Conservation (phyloP, 805 yeast species). For the Candida orba region DNA sequence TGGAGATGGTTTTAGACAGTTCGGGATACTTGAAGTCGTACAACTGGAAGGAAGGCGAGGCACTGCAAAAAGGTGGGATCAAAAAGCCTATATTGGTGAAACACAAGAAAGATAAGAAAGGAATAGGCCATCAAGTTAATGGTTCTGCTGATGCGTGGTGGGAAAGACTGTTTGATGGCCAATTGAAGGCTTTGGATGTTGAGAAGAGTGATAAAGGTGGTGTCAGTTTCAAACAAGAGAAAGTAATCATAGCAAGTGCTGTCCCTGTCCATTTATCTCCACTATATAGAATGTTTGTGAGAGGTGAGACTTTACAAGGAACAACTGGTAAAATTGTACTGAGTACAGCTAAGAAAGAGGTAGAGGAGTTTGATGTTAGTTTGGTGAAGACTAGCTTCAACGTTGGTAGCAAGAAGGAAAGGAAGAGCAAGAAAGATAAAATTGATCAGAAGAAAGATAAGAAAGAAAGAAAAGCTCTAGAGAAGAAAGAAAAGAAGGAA, state of each 20-base stretch:
- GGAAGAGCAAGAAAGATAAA: constrained; percentile 9
- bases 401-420: constrained; percentile 10
- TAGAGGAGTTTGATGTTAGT: constrained; percentile 5
- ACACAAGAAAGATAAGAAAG: constrained; percentile 86
- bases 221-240: constrained; percentile 49
- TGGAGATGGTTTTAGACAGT: constrained; percentile 48
- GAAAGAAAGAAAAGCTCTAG: constrained; percentile 15
- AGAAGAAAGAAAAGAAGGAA: constrained; percentile 21
- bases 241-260: constrained; percentile 38
- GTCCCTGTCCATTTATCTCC: constrained; percentile 56
- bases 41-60: constrained; percentile 94
- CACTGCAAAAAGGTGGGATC: constrained; percentile 70
- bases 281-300: constrained; percentile 76
- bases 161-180: constrained; percentile 94
- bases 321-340: constrained; percentile 42
- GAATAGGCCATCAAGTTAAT: constrained; percentile 65
- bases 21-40: constrained; percentile 61
- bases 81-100: constrained; percentile 81
- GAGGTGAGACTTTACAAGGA: constrained; percentile 80
- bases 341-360: background rate
- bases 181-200: constrained; percentile 70
- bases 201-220: constrained; percentile 19
- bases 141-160: constrained; percentile 84
- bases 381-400: constrained; percentile 13
- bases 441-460: constrained; percentile 18